These are phyloP conservation scores for Myriosclerotinia duriaeana DNA, from an alignment of 2,329 filamentous ascomycete species.

Conservation along the genomic window DNA sequence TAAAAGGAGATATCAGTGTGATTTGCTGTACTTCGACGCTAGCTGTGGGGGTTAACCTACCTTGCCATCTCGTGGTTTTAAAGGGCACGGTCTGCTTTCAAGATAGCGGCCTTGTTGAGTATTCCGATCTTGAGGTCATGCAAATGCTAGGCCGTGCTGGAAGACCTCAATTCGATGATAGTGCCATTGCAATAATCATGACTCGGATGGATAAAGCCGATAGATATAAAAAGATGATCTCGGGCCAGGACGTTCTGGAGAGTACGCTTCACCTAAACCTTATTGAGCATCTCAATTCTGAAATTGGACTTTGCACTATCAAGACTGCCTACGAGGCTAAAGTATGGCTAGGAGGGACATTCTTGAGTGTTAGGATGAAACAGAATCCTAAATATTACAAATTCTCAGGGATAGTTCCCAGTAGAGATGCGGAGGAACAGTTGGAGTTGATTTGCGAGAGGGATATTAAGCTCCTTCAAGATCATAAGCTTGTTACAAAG, in stretches of 20 bases:
- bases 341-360: conserved; percentile 74
- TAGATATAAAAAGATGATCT: conserved; percentile 71
- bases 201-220: conserved; percentile 64
- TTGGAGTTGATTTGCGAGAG: conserved; percentile 70
- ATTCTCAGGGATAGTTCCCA: conserved; percentile 53
- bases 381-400: conserved; percentile 71
- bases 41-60: conserved; percentile 79
- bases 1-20: conserved; percentile 70
- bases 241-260: conserved; percentile 71
- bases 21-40: conserved; percentile 88
- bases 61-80: conserved; percentile 78
- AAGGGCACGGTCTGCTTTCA: conserved; percentile 74
- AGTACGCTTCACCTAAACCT: conserved; percentile 77
- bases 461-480: conserved; percentile 64
- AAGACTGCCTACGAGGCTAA: conserved; percentile 63
- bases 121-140: conserved; percentile 81
- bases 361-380: conserved; percentile 71
- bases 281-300: conserved; percentile 81
- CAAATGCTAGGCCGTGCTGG: conserved; percentile 88
- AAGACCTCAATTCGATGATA: conserved; percentile 77
- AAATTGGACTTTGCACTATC: conserved; percentile 75
- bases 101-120: conserved; percentile 62
- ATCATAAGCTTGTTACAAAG: conserved; percentile 55
- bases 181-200: conserved; percentile 75
- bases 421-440: conserved; percentile 57